These are phyloP conservation scores for Rhododendron molle DNA, from an alignment of 148 eudicot genomes.

Conservation along the genomic window DNA sequence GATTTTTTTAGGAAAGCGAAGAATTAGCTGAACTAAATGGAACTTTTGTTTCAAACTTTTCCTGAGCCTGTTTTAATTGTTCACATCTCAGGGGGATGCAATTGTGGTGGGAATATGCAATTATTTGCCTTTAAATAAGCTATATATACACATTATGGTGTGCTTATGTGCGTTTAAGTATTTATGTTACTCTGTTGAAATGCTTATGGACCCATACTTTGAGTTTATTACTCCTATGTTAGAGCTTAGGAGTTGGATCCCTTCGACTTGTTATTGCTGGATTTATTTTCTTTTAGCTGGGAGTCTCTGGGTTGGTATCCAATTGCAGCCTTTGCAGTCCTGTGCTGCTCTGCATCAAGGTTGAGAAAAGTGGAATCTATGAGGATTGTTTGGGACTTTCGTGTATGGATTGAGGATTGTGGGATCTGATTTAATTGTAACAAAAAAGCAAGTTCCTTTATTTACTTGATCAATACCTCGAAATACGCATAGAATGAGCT, in stretches of 20 bases:
- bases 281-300: not conserved
- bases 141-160: not conserved
- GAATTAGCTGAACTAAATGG: not conserved
- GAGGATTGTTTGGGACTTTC: not conserved
- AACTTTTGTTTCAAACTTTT: not conserved
- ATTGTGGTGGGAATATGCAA: not conserved
- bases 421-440: not conserved
- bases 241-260: slow-evolving; percentile 1
- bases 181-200: not conserved
- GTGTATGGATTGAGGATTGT: not conserved
- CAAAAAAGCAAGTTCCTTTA: not conserved
- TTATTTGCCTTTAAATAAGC: not conserved
- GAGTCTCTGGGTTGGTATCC: not conserved
- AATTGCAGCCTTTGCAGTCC: not conserved
- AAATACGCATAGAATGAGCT: not conserved
- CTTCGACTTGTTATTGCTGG: not conserved
- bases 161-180: not conserved
- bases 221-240: not conserved
- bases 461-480: not conserved
- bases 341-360: not conserved
- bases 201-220: not conserved
- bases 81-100: not conserved
- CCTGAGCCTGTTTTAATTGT: not conserved
- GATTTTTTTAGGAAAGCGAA: not conserved
- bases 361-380: not conserved